phyloP scores from a whole-genome alignment of 208 protist species.

The Wallacemonas sp. region DNA sequence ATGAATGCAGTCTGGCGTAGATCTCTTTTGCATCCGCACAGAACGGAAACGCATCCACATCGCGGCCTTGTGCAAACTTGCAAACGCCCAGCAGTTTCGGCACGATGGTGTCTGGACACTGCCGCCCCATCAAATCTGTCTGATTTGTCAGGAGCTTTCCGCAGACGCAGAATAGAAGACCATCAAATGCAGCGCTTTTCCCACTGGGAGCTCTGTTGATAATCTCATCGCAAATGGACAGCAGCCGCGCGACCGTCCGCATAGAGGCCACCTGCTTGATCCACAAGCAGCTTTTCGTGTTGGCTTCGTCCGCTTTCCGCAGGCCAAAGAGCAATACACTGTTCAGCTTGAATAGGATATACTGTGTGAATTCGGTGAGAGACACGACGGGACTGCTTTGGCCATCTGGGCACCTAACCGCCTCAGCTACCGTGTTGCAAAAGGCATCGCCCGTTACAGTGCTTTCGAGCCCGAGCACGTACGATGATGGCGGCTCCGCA shows the following conservation, averaged over 20 bases:
- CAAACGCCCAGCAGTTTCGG: slow-evolving; percentile 49
- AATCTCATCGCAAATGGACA: slow-evolving; percentile 14
- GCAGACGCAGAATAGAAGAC: slow-evolving; percentile 64
- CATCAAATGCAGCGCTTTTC: slow-evolving; percentile 14
- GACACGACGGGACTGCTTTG: slow-evolving; percentile 7
- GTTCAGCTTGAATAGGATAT: slow-evolving; percentile 20
- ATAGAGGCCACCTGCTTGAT: slow-evolving; percentile 2
- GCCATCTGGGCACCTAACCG: slow-evolving; percentile 18
- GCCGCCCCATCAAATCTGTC: slow-evolving; percentile 53
- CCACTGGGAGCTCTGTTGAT: not conserved
- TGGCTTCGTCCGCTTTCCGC: not conserved
- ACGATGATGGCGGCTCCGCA: slow-evolving; percentile 13
- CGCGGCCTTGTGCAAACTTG: slow-evolving; percentile 15
- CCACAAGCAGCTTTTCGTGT: slow-evolving; percentile 14
- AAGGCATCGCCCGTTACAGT: slow-evolving; percentile 25
- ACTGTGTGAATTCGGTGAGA: slow-evolving; percentile 21
- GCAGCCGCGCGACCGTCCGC: slow-evolving; percentile 10
- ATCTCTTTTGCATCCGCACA: slow-evolving; percentile 49
- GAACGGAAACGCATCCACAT: slow-evolving; percentile 10
- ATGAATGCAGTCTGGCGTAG: slow-evolving; percentile 61
- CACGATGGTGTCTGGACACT: slow-evolving; percentile 60
- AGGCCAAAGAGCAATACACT: slow-evolving; percentile 3
- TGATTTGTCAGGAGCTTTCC: slow-evolving; percentile 66
- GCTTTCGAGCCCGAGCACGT: slow-evolving; percentile 23
- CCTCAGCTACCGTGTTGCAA: slow-evolving; percentile 24